Percentiles rank a stretch among this genome's conserved stretches.
phyloP scores from a whole-genome alignment of 306 rosid genomes.

The Leucaena leucocephala region DNA sequence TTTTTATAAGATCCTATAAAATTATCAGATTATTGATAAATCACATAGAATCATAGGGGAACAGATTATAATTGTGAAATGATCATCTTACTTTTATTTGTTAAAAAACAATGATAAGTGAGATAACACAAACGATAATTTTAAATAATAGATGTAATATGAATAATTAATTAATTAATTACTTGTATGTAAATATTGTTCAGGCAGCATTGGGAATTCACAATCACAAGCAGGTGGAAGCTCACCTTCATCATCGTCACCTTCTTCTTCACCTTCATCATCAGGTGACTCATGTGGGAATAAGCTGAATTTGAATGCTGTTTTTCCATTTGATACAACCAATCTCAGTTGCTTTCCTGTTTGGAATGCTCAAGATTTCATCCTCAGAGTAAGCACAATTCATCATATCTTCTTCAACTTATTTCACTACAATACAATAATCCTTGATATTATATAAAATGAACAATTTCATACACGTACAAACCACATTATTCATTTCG shows the following conservation, averaged over 20 bases:
- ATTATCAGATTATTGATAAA: too few species aligned
- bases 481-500: too few species aligned
- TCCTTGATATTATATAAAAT: too few species aligned
- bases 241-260: not conserved
- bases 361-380: constrained; percentile 65
- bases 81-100: too few species aligned
- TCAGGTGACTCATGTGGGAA: constrained; percentile 63
- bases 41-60: too few species aligned
- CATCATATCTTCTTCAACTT: constrained; percentile 5
- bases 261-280: constrained; percentile 14
- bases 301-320: constrained; percentile 48
- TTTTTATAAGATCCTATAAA: too few species aligned
- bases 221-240: constrained; percentile 49
- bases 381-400: constrained; percentile 65
- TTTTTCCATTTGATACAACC: constrained; percentile 57
- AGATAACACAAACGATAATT: too few species aligned
- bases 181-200: constrained; percentile 26
- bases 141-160: too few species aligned
- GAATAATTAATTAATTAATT: not conserved
- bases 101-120: too few species aligned
- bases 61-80: too few species aligned
- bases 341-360: constrained; percentile 59
- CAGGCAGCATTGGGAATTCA: constrained; percentile 50
- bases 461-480: too few species aligned
- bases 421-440: not conserved